phyloP scores from a whole-genome alignment of 192 early-diverging fungal genomes.

The Pilaira anomala region DNA sequence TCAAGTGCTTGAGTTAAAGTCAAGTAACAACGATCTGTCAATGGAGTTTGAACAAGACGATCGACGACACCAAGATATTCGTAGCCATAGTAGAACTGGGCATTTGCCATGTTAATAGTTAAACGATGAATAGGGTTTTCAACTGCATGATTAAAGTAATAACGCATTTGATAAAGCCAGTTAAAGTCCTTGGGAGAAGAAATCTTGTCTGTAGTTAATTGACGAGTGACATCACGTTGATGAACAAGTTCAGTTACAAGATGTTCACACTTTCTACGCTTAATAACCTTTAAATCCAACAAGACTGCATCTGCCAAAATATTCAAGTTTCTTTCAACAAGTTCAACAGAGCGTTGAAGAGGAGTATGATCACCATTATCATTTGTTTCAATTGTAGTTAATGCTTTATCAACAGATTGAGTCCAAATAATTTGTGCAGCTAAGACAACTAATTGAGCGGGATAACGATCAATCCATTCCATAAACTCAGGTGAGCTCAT shows the following conservation, averaged over 20 bases:
- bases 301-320: constrained; percentile 93
- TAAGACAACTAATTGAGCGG: constrained; percentile 92
- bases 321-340: constrained; percentile 71
- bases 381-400: constrained; percentile 45
- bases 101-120: constrained; percentile 88
- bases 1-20: constrained; percentile 98
- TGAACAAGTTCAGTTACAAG: constrained; percentile 99
- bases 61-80: constrained; percentile 98
- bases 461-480: constrained; percentile 83
- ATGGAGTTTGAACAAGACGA: constrained; percentile 96
- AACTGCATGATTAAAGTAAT: constrained; percentile 59
- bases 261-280: constrained; percentile 95
- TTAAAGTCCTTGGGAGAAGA: constrained; percentile 73
- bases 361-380: constrained; percentile 40
- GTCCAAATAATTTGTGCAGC: constrained; percentile 92
- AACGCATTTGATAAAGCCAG: constrained; percentile 98
- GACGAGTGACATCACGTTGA: constrained; percentile 89
- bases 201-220: constrained; percentile 50
- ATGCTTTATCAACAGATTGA: constrained; percentile 74
- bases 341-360: constrained; percentile 53
- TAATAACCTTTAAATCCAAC: constrained; percentile 74
- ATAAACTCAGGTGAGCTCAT: constrained; percentile 60
- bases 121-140: constrained; percentile 73
- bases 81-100: constrained; percentile 92
- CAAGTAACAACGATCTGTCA: constrained; percentile 98